Conservation (phyloP, 805 yeast species). For the Cyberlindnera maritima region DNA sequence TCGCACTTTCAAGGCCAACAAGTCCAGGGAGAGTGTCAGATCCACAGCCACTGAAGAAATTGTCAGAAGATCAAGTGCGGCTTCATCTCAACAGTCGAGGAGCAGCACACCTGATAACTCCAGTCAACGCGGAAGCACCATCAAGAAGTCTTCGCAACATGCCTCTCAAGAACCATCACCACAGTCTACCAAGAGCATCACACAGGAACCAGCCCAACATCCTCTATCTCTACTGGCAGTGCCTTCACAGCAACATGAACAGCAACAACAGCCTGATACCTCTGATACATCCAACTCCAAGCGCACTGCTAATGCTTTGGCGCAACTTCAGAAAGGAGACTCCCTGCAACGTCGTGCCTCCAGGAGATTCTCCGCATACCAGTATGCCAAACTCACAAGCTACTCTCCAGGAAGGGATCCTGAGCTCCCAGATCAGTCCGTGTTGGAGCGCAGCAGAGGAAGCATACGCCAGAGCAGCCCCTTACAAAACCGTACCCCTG, state of each 20-base stretch:
- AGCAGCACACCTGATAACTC: slow-evolving; percentile 7
- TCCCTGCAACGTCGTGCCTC: slow-evolving; percentile 91
- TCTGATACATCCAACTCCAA: slow-evolving; percentile 2
- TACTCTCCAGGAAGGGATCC: slow-evolving; percentile 33
- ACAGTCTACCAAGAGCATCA: neutral
- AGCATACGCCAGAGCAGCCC: slow-evolving; percentile 17
- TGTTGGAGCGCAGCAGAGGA: slow-evolving; percentile 15
- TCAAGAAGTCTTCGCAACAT: neutral
- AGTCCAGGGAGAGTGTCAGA: slow-evolving; percentile 22
- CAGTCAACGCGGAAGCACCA: neutral
- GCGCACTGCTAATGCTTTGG: slow-evolving; percentile 52
- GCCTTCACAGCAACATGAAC: neutral
- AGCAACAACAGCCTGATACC: slow-evolving; percentile 17
- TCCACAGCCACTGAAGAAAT: slow-evolving; percentile 13
- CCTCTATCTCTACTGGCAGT: neutral
- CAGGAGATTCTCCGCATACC: slow-evolving; percentile 90
- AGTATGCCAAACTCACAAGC: slow-evolving; percentile 71
- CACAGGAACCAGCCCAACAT: neutral
- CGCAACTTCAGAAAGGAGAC: slow-evolving; percentile 77
- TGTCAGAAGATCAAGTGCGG: slow-evolving; percentile 7
- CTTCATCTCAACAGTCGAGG: slow-evolving; percentile 5
- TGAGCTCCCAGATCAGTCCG: slow-evolving; percentile 26
- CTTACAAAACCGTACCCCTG: slow-evolving; percentile 9
- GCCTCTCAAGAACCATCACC: neutral
- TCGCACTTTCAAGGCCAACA: slow-evolving; percentile 33